Percentiles rank a stretch among this genome's conserved stretches.
Evolutionary conservation across 192 early-diverging fungal genomes (phyloP).

Genomic region (Gaertneriomyces sp.): DNA sequence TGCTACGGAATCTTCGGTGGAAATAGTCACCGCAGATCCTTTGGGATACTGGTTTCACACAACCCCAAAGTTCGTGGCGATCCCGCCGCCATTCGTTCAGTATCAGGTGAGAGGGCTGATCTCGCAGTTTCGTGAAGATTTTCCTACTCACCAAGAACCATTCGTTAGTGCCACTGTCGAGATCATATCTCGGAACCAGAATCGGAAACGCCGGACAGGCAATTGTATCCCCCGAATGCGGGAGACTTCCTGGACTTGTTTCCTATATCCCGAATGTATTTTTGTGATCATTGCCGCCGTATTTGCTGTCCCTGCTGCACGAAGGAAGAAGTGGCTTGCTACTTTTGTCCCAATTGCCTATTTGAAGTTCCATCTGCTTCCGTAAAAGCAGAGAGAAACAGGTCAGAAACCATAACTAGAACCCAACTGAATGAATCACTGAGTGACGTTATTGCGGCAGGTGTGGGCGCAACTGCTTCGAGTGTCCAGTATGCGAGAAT

Average conservation of each 20-base stretch:
- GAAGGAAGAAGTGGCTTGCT: slow-evolving; percentile 78
- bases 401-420: slow-evolving; percentile 34
- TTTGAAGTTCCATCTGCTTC: slow-evolving; percentile 96
- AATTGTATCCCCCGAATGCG: neutral
- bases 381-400: slow-evolving; percentile 92
- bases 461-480: slow-evolving; percentile 90
- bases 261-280: slow-evolving; percentile 61
- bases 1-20: neutral
- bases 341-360: slow-evolving; percentile 94
- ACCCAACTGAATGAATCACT: neutral
- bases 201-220: neutral
- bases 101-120: slow-evolving; percentile 10
- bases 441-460: slow-evolving; percentile 33
- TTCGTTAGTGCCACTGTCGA: slow-evolving; percentile 21
- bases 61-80: neutral
- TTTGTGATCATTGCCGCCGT: slow-evolving; percentile 82
- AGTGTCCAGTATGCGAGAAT: slow-evolving; percentile 83
- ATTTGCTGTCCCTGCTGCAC: slow-evolving; percentile 79
- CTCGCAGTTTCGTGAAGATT: neutral
- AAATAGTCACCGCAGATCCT: neutral
- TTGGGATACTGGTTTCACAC: neutral
- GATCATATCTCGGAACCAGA: neutral
- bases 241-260: slow-evolving; percentile 22
- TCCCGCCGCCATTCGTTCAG: slow-evolving; percentile 18
- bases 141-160: neutral